Evolutionary conservation across 192 early-diverging fungal genomes (phyloP), one percentile per base, ranked within the genome.

Genomic region (Backusella morwellensis): DNA sequence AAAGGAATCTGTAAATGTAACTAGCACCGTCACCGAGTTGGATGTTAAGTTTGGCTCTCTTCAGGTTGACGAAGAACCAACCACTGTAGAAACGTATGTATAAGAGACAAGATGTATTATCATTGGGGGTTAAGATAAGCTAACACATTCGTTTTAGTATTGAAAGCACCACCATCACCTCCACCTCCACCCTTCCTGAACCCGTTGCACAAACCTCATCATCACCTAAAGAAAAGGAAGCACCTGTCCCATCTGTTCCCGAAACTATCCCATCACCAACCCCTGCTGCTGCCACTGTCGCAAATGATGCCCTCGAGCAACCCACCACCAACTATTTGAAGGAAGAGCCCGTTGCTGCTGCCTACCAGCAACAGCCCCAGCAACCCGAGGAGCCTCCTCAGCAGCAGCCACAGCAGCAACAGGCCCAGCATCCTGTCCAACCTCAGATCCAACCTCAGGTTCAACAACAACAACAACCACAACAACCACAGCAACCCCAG

Each of bases 21-120:
- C 82, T 54, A 81, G 91, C 7, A 79, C 87, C 34, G 70, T 93
- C 7, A 88, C 90, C 35, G 84, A 89, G 56, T 86, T 95, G 23
- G 92, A 90, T 66, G 87, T 92, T 34, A 92, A 93, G 80, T 97
- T 97, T 87, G 96, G 95, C n/a, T 94, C 92, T 52, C 81, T 94
- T 56, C 82, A 84, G 21, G 82, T 94, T 66, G 89, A 89, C n/a
- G 87, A 88, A 66, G 89, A 85, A 59, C 72, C 78, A 66, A 74
- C 74, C 4, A 84, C 41, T 26, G 85, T 86, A 50, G 42, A 72
- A 72, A 50, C 23, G 70, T 72, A 72, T 32, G 70, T 50, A 47
- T 29, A 8, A 6, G 47, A 50, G 4, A 42, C 9, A 44, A n/a
- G 6, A 6, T 1, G 15, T 1, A 26, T 59, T 59, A 21, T 54